Conservation (phyloP, 192 early-diverging fungal genomes). For the Allomyces macrogynus region DNA sequence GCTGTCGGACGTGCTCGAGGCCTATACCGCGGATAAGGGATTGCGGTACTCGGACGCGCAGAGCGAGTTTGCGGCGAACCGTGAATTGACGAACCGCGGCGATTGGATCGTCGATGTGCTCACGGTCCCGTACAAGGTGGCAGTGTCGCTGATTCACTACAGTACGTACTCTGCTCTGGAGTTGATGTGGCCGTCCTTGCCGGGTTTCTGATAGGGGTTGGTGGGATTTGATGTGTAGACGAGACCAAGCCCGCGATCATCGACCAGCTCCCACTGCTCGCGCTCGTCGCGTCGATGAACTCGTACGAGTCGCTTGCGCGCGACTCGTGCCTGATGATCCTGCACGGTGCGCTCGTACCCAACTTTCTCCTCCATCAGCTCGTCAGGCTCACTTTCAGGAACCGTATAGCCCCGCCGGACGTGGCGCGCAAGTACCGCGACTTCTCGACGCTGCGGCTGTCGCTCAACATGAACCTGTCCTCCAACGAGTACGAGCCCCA, state of each 20-base stretch:
- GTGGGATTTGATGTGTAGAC: neutral
- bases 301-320: neutral
- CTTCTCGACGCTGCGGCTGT: neutral
- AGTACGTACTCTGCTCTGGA: no score
- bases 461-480: neutral
- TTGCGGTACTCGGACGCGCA: neutral
- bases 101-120: no score
- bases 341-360: neutral
- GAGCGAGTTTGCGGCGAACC: neutral
- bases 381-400: neutral
- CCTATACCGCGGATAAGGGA: neutral
- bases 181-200: neutral
- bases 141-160: no score
- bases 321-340: neutral
- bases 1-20: neutral
- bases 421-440: neutral
- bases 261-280: neutral
- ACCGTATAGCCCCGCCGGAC: neutral
- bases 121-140: no score
- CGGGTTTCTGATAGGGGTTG: neutral
- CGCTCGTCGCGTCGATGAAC: neutral
- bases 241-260: neutral
- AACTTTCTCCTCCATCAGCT: neutral
- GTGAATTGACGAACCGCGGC: neutral
- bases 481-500: neutral